Base-by-base conservation (phyloP, 2,329 filamentous ascomycete species). In the Scytalidium lignicola region DNA sequence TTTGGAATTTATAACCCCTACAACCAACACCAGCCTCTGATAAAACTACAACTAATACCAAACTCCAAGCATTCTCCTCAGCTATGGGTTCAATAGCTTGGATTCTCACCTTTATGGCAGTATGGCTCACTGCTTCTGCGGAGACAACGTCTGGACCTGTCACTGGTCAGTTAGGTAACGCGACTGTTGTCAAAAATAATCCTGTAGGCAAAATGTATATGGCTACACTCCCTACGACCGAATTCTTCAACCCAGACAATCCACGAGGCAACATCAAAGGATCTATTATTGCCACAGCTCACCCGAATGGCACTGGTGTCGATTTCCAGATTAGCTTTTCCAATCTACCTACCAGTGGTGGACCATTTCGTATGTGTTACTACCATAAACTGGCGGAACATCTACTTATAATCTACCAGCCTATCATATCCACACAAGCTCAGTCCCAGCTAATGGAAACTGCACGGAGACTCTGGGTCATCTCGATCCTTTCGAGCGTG, bases 391-490 rank as follows among this genome's bases (percentile, higher is more conserved):
- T 37, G 5, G 32, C 10, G 15, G 10, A 50, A 51, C 49, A 41
- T 48, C 58, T 50, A 61, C 48, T 44, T 41, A 51, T 45, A 59
- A 20, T 19, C 2, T 28, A 9, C 3, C 50, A 86, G 85, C 73
- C 51, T 91, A 90, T 70, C 87, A 91, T 65, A 71, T 92, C 56
- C 88, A 92, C 67, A 78, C 75, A 46, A 60, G 71, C 17, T 80
- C 82, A 8, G 83, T 90, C 10, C 78, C 82, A 4, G 65, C 64
- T 20, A 69, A 82, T 54, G 87, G 86, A 55, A 88, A 90, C 75
- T 92, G 88, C 73, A 85, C 79, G 45, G 66, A 67, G 3, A 84
- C 88, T 1, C 71, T 79, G 3, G 79, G 72, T 2, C 88, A 92
- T 61, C 76, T 90, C 12, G 86, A 91, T 61, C 87, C 88, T 17